These are phyloP conservation scores for Eimeria mitis DNA, from an alignment of 169 alveolate species.

Conservation along the genomic window DNA sequence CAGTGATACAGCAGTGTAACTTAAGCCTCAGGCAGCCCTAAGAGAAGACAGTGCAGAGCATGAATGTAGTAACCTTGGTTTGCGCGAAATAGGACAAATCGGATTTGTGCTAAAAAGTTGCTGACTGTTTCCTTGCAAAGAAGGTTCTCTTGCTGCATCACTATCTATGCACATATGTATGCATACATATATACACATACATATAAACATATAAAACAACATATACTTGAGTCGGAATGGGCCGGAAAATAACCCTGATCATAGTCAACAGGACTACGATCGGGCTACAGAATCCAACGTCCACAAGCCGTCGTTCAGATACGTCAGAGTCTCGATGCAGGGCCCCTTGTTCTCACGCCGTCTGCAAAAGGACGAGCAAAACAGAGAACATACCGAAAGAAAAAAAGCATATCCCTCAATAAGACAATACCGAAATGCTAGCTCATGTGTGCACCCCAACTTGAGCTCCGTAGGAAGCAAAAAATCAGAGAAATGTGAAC, in stretches of 20 bases:
- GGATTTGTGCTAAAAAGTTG: background rate
- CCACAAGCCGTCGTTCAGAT: constrained; percentile 98
- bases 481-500: background rate
- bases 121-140: background rate
- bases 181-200: no score
- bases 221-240: background rate
- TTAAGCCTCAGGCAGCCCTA: no score
- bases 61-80: background rate
- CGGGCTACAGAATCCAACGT: background rate
- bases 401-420: no score
- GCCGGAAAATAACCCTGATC: background rate
- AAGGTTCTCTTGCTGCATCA: background rate
- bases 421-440: no score
- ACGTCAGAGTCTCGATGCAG: constrained; percentile 96
- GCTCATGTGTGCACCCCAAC: no score
- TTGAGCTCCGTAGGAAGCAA: no score
- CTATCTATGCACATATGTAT: no score
- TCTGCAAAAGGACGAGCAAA: constrained; percentile 66
- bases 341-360: constrained; percentile 93
- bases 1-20: background rate
- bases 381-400: background rate
- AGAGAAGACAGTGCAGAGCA: background rate
- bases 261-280: background rate
- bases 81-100: background rate
- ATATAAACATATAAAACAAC: background rate